A percentile compares a stretch with the other conserved stretches of the same genome.
These are phyloP conservation scores for Viola pubescens DNA, from an alignment of 441 rosid genomes.

Conservation along the genomic window DNA sequence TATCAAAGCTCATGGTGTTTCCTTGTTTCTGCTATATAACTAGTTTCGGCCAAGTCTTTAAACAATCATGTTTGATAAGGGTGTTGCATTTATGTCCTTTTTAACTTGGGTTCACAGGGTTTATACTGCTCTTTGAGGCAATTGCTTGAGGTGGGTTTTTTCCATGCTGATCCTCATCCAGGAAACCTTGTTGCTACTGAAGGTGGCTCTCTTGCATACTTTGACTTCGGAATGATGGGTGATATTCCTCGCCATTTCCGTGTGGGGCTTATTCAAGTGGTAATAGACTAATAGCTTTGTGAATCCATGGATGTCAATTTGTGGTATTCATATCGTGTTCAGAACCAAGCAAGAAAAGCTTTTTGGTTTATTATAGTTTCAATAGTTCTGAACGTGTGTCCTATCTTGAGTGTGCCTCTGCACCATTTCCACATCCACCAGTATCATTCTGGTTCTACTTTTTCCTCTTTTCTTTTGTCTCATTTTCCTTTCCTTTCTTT, in stretches of 20 bases:
- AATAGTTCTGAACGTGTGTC: too few species aligned
- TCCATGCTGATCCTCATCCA: conserved; percentile 99
- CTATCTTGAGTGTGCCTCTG: too few species aligned
- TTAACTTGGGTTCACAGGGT: conserved; percentile 44
- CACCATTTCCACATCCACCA: too few species aligned
- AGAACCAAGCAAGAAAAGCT: neutral
- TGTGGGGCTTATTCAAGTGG: conserved; percentile 95
- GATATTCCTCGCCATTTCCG: conserved; percentile 95
- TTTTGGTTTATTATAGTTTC: too few species aligned
- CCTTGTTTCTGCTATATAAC: conserved; percentile 2
- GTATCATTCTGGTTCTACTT: too few species aligned
- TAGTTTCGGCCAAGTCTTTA: conserved; percentile 1
- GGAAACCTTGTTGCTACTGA: conserved; percentile 90
- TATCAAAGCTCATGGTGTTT: conserved; percentile 1
- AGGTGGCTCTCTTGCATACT: conserved; percentile 77
- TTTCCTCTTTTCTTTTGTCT: too few species aligned
- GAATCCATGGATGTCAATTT: conserved; percentile 2
- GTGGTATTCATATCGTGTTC: neutral
- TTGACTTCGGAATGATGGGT: conserved; percentile 99
- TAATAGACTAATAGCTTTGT: conserved; percentile 25
- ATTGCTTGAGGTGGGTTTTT: conserved; percentile 92
- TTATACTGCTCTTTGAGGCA: conserved; percentile 91
- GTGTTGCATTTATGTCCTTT: conserved; percentile 9
- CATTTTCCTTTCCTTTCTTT: too few species aligned
- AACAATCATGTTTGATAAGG: neutral